These are phyloP conservation scores for Syzygium oleosum DNA, from an alignment of 345 rosid species.

Conservation along the genomic window DNA sequence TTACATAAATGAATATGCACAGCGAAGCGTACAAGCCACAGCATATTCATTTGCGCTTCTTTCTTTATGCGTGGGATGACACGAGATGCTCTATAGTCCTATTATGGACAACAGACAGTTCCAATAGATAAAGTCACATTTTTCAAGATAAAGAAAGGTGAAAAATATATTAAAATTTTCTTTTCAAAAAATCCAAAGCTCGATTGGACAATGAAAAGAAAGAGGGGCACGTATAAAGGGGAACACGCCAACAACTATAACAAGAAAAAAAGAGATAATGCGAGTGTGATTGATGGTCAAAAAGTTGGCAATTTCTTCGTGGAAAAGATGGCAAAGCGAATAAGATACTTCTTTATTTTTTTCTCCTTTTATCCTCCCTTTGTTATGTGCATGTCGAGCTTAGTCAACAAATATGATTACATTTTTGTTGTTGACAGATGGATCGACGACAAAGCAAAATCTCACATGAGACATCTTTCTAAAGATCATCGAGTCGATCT, in stretches of 20 bases:
- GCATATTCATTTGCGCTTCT: neutral
- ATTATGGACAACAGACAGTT: neutral
- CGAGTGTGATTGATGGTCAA: slow-evolving; percentile 41
- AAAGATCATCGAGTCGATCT: neutral
- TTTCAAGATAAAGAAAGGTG: neutral
- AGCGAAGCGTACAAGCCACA: neutral
- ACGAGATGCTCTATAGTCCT: neutral
- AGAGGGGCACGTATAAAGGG: slow-evolving; percentile 5
- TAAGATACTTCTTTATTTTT: neutral
- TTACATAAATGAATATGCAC: too few relatives aligned
- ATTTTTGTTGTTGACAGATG: slow-evolving; percentile 30
- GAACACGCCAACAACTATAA: slow-evolving; percentile 14
- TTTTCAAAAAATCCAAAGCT: neutral
- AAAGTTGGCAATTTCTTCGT: slow-evolving; percentile 19
- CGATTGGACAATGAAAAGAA: slow-evolving; percentile 31
- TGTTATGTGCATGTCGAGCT: neutral
- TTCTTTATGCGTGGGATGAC: neutral
- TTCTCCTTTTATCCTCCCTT: neutral
- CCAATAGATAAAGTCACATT: neutral
- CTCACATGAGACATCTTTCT: neutral
- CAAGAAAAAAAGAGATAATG: slow-evolving; percentile 10
- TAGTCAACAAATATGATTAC: slow-evolving; percentile 51
- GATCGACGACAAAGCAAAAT: neutral
- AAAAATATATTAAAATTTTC: neutral
- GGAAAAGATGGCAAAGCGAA: slow-evolving; percentile 21